A percentile compares a stretch with the other conserved stretches of the same genome.
These are phyloP conservation scores for Asterochloris erici DNA, from an alignment of 139 green algal species.

Conservation along the genomic window DNA sequence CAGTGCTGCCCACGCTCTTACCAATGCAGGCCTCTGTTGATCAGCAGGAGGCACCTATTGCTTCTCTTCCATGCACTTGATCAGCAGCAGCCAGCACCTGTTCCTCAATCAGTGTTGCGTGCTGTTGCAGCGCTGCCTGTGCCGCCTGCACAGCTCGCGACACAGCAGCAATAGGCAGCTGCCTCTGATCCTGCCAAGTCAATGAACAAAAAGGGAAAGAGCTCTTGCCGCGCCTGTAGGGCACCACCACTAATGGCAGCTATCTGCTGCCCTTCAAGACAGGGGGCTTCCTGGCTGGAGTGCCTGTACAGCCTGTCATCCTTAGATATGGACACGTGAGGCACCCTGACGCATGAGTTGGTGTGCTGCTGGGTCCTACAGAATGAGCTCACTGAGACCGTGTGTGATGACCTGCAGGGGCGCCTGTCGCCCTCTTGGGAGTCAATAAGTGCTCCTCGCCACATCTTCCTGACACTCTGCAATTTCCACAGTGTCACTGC, in stretches of 20 bases:
- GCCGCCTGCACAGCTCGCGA: neutral
- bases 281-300: constrained; percentile 84
- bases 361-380: neutral
- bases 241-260: constrained; percentile 88
- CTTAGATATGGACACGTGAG: constrained; percentile 55
- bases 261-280: constrained; percentile 89
- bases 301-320: constrained; percentile 80
- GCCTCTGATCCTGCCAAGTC: neutral
- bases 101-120: too few species aligned
- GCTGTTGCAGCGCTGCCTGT: neutral
- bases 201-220: neutral
- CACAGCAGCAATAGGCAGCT: neutral
- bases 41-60: too few species aligned
- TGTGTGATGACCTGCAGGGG: constrained; percentile 19
- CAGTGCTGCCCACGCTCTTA: too few species aligned
- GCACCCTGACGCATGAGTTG: neutral
- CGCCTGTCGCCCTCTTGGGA: constrained; percentile 78
- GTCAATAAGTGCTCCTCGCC: constrained; percentile 55
- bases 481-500: constrained; percentile 28
- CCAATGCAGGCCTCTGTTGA: too few species aligned
- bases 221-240: constrained; percentile 37
- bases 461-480: constrained; percentile 76
- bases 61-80: too few species aligned
- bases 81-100: too few species aligned
- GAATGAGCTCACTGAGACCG: neutral